These are phyloP conservation scores for Apiospora phragmitis DNA, from an alignment of 2,329 filamentous ascomycete genomes.

Conservation along the genomic window DNA sequence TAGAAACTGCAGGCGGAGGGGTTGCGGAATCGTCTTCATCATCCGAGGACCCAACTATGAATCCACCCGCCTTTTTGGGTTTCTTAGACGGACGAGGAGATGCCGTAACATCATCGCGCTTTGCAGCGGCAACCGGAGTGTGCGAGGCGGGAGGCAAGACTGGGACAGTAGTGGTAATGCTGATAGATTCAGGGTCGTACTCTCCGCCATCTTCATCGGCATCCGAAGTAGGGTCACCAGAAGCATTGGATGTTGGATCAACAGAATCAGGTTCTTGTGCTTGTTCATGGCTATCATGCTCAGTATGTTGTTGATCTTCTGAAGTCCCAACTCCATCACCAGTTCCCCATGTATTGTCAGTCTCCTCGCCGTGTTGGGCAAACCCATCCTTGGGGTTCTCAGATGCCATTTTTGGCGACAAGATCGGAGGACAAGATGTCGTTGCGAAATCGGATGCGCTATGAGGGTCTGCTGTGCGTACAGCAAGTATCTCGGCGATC, in stretches of 20 bases:
- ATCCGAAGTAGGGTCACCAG: slow-evolving; percentile 48
- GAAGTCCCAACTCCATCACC: slow-evolving; percentile 53
- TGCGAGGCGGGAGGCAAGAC: slow-evolving; percentile 10
- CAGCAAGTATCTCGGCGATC: not conserved
- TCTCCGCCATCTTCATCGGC: slow-evolving; percentile 57
- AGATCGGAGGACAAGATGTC: not conserved
- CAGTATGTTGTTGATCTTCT: slow-evolving; percentile 57
- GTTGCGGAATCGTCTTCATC: slow-evolving; percentile 48
- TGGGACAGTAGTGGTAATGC: slow-evolving; percentile 32
- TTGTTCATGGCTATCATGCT: slow-evolving; percentile 54
- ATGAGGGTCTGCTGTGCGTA: not conserved
- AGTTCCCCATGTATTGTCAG: slow-evolving; percentile 43
- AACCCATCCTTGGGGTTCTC: slow-evolving; percentile 23
- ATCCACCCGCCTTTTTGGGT: slow-evolving; percentile 60
- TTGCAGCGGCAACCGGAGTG: slow-evolving; percentile 18
- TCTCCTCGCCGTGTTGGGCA: slow-evolving; percentile 23
- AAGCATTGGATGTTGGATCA: slow-evolving; percentile 46
- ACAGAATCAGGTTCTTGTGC: slow-evolving; percentile 47
- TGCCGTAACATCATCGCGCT: slow-evolving; percentile 29
- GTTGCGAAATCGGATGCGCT: not conserved
- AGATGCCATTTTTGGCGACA: slow-evolving; percentile 28
- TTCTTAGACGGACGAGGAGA: slow-evolving; percentile 49
- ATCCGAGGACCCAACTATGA: slow-evolving; percentile 61
- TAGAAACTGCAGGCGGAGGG: slow-evolving; percentile 16
- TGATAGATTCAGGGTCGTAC: slow-evolving; percentile 59